Evolutionary conservation across 2,329 filamentous ascomycete species (phyloP).

Genomic region (Claviceps lovelessii): DNA sequence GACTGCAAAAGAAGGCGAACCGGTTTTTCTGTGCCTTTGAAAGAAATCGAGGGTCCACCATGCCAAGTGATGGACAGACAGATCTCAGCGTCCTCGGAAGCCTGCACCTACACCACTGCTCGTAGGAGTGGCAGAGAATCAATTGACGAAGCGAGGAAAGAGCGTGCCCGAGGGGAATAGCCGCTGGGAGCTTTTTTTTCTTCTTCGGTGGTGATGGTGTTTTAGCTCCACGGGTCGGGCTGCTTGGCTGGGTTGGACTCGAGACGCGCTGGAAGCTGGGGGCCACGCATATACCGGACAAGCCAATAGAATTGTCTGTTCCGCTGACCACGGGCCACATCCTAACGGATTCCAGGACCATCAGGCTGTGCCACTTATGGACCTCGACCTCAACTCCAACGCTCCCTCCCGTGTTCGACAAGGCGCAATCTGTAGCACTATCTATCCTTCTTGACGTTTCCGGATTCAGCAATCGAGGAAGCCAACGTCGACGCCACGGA

Average conservation of each 20-base stretch:
- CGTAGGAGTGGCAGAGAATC: not conserved
- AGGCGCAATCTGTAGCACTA: not conserved
- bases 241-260: no score
- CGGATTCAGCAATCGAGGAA: not conserved
- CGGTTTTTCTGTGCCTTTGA: not conserved
- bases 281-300: not conserved
- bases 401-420: not conserved
- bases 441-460: not conserved
- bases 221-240: conserved; percentile 4
- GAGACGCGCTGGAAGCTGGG: not conserved
- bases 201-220: not conserved
- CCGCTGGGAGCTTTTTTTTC: conserved; percentile 5
- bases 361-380: not conserved
- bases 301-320: not conserved
- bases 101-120: not conserved
- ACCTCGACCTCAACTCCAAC: not conserved
- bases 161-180: not conserved
- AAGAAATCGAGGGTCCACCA: not conserved
- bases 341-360: not conserved
- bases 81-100: not conserved
- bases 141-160: conserved; percentile 1
- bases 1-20: not conserved
- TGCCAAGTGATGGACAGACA: not conserved
- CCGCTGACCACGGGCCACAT: not conserved
- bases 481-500: not conserved